These are phyloP conservation scores for Boletellus ananiceps DNA, from an alignment of 768 basidiomycete species.

Conservation along the genomic window DNA sequence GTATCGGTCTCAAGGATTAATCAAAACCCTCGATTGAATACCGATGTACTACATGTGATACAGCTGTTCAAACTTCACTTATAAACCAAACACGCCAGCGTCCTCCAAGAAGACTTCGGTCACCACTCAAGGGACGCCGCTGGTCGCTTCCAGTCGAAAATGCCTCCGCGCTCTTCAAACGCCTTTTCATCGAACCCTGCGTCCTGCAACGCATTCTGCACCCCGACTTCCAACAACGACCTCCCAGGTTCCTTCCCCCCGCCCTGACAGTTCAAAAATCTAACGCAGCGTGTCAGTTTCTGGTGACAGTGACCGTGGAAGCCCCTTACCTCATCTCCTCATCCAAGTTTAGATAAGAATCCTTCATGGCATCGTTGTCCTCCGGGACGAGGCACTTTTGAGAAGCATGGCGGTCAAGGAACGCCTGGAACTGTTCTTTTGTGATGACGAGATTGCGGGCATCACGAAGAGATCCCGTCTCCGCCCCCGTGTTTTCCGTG, in stretches of 20 bases:
- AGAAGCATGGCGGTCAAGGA: constrained; percentile 31
- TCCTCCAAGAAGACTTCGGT: too few relatives aligned
- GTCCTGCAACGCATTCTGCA: constrained; percentile 29
- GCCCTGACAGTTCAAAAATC: constrained; percentile 33
- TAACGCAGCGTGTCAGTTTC: constrained; percentile 8
- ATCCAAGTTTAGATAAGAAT: constrained; percentile 38
- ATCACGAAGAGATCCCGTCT: constrained; percentile 31
- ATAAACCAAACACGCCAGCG: not conserved
- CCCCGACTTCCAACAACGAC: constrained; percentile 32
- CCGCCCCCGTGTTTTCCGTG: constrained; percentile 33
- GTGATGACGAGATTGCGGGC: constrained; percentile 34
- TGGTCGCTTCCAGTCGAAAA: constrained; percentile 34
- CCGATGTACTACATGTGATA: not conserved
- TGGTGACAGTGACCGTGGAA: not conserved
- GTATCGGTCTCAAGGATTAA: too few relatives aligned
- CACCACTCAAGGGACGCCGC: constrained; percentile 1
- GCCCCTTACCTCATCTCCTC: constrained; percentile 34
- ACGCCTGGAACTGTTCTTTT: constrained; percentile 32
- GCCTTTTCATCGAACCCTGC: constrained; percentile 32
- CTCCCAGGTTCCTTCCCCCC: constrained; percentile 29
- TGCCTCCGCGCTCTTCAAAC: constrained; percentile 31
- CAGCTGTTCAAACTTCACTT: not conserved
- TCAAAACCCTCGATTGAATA: too few relatives aligned
- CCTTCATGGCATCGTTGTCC: constrained; percentile 36
- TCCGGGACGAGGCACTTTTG: constrained; percentile 35